Evolutionary conservation across 257 asterid genomes (phyloP), one percentile per base, ranked within the genome.

Genomic region (Solanum sitiens): DNA sequence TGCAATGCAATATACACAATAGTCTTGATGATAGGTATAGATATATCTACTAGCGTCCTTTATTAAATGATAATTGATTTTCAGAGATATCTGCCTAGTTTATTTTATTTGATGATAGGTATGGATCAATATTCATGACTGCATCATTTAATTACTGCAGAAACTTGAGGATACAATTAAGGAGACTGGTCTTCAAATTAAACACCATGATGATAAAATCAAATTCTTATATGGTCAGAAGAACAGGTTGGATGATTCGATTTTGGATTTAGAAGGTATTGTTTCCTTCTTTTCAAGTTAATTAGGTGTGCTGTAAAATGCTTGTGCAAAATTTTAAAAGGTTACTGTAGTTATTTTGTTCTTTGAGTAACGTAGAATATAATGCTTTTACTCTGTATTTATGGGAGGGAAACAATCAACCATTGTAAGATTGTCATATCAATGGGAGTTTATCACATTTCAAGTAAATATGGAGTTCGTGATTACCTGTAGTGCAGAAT

Each of bases 221-320:
- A 35, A 35, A 35, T 35, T 35, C 39, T 35, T 35, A 35, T 94
- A 87, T 88, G 76, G 83, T 75, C 91, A 88, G 86, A 89, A 47
- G 61, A 92, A 86, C 91, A 91, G 76, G 44, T 67, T 94, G 89
- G 98, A 93, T 56, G 94, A 89, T 45, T 89, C 93, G 83, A 93
- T 94, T 89, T 89, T 93, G 27, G 97, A 95, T 83, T 39, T 88
- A 92, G 94, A 91, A 91, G 95, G 99, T 95, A 89, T 27, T 45
- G 39, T 27, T 39, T 83, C 84, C 35, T 71, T 37, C 39, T 80
- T 80, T 77, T 25, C 39, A 30, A 30, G 27, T 30, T 80, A 45
- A 44, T 18, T 50, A 47, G 27, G 68, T 47, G 53, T 80, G 67
- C 27, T 80, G 85, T 32, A 47, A 47, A 45, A 15, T 79, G 85